These are phyloP conservation scores for Cornus florida DNA, from an alignment of 148 eudicot genomes.

Conservation along the genomic window DNA sequence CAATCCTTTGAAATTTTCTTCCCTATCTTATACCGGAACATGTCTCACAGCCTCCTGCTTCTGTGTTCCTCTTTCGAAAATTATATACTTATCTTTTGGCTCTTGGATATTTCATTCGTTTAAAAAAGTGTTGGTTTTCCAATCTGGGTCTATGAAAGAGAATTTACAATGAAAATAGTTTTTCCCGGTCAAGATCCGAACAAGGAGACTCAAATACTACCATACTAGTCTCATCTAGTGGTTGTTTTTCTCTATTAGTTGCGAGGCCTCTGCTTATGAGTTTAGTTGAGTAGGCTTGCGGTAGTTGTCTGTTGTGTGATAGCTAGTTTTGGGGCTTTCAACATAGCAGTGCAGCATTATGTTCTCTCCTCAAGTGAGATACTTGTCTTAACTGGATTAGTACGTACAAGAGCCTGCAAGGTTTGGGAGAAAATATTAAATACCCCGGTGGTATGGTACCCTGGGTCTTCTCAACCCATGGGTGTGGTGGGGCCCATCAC, in stretches of 20 bases:
- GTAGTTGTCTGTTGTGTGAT: too few relatives aligned
- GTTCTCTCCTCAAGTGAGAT: not conserved
- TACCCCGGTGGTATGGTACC: too few relatives aligned
- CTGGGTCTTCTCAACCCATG: too few relatives aligned
- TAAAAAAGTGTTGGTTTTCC: not conserved
- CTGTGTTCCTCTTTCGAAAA: not conserved
- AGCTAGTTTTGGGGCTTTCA: too few relatives aligned
- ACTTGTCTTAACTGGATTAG: not conserved
- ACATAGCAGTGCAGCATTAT: not conserved
- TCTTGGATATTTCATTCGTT: not conserved
- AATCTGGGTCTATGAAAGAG: not conserved
- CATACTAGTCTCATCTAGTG: too few relatives aligned
- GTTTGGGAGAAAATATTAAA: not conserved
- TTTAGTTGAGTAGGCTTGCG: too few relatives aligned
- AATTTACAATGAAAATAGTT: too few relatives aligned
- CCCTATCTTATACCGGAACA: not conserved
- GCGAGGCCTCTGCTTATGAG: too few relatives aligned
- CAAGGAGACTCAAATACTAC: too few relatives aligned
- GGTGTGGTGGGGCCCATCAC: too few relatives aligned
- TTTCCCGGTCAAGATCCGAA: too few relatives aligned
- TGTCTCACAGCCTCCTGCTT: not conserved
- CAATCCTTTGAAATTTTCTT: not conserved
- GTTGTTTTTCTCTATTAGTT: too few relatives aligned
- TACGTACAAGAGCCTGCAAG: not conserved
- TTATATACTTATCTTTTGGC: not conserved